These are phyloP conservation scores for Fraxinus quadrangulata DNA, from an alignment of 257 asterid genomes.

Conservation along the genomic window DNA sequence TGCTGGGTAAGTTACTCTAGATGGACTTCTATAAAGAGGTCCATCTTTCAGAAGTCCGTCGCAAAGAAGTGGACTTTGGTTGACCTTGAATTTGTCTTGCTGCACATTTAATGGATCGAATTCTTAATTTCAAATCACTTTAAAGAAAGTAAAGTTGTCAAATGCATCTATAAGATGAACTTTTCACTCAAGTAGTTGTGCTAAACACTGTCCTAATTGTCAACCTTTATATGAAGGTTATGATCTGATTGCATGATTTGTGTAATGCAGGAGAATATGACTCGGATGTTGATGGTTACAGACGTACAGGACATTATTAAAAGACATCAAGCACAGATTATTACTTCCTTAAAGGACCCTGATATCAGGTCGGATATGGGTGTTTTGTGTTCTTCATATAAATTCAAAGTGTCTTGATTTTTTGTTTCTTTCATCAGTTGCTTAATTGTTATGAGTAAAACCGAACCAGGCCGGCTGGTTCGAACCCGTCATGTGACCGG, in stretches of 20 bases:
- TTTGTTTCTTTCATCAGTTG: slow-evolving; percentile 5
- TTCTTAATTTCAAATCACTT: not conserved
- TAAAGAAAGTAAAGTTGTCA: not conserved
- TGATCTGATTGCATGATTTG: slow-evolving; percentile 3
- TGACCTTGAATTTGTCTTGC: not conserved
- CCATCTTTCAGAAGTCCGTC: not conserved
- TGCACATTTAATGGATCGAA: not conserved
- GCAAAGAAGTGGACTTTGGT: not conserved
- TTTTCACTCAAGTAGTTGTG: not conserved
- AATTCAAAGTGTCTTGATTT: not conserved
- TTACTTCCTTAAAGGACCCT: slow-evolving; percentile 96
- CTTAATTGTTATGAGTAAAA: not conserved
- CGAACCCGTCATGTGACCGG: not conserved
- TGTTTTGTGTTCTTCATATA: slow-evolving; percentile 24
- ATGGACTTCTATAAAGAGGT: not conserved
- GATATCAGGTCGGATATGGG: slow-evolving; percentile 72
- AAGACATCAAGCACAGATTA: slow-evolving; percentile 97
- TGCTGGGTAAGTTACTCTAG: not conserved
- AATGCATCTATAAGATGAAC: not conserved
- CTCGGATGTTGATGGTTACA: slow-evolving; percentile 96
- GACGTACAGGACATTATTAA: slow-evolving; percentile 92
- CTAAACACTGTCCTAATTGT: not conserved
- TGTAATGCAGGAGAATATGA: slow-evolving; percentile 82
- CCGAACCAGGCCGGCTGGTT: not conserved
- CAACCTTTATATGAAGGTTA: not conserved